Evolutionary conservation across 495 filamentous ascomycete species (phyloP), one percentile per base, ranked within the genome.

Genomic region (Podospora australis): DNA sequence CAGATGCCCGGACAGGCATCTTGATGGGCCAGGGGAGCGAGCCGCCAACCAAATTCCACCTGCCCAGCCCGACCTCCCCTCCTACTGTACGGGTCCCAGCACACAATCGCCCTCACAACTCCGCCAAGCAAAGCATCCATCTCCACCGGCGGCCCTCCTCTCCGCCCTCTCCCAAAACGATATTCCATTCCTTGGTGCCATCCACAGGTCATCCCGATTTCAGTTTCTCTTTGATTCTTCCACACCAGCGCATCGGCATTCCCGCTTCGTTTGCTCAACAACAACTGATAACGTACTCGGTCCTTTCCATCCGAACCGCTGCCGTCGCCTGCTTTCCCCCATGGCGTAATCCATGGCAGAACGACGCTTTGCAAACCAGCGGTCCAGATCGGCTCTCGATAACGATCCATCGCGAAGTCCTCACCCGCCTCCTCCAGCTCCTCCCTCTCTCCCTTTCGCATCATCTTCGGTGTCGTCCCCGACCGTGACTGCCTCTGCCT

Each of bases 281-380:
- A 36, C 19, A 8, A 16, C 32, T 16, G 13, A 16, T 6, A 14
- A 1, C 10, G 6, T 6, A 36, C 14, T 36, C 9, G 9, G n/a
- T 36, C 32, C n/a, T n/a, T n/a, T n/a, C 32, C 32, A 36, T 36
- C 32, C 32, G 32, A 36, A 36, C 32, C 32, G 32, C 32, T 17
- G 32, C 32, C 32, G n/a, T n/a, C 19, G 32, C 39, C 39, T 13
- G 22, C 22, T 20, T 41, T 22, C 39, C 26, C 52, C 52, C 62
- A 76, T 76, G 72, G 72, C 72, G 72, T 76, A 73, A 72, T 72
- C 70, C 72, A 76, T 76, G 72, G 72, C 72, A 76, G 72, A 76
- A 68, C 71, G 70, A 72, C 74, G 68, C 65, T 62, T 65, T 61
- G 69, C 68, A 69, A 69, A 64, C 52, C 61, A 55, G 70, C 70